These are phyloP conservation scores for Neoboletus magnificus DNA, from an alignment of 768 basidiomycete species.

Conservation along the genomic window DNA sequence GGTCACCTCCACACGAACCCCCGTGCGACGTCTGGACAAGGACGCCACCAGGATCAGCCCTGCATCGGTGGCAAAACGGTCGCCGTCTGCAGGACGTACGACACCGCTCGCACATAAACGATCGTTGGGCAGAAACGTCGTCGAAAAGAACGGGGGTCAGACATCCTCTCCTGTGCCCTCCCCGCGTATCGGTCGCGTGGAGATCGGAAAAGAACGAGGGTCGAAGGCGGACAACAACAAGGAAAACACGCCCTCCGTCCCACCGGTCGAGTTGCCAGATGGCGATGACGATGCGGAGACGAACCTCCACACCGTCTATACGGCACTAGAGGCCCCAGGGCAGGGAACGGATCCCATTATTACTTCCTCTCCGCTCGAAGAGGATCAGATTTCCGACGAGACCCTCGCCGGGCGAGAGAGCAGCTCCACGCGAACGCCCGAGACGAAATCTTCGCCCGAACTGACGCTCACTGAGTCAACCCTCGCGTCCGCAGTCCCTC, in stretches of 20 bases:
- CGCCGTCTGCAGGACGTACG: constrained; percentile 22
- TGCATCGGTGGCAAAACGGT: constrained; percentile 15
- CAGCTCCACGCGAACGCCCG: constrained; percentile 15
- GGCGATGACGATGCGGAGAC: constrained; percentile 38
- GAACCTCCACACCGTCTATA: constrained; percentile 19
- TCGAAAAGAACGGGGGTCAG: constrained; percentile 13
- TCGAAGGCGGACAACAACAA: constrained; percentile 30
- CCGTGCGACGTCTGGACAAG: constrained; percentile 23
- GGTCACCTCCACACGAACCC: constrained; percentile 21
- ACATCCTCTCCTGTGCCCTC: constrained; percentile 16
- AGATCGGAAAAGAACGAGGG: constrained; percentile 34
- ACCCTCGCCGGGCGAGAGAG: constrained; percentile 24
- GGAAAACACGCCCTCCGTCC: constrained; percentile 11
- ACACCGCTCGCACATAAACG: constrained; percentile 22
- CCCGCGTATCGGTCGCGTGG: constrained; percentile 15
- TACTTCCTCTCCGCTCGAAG: constrained; percentile 11
- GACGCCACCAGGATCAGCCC: constrained; percentile 25
- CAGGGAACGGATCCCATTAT: constrained; percentile 5
- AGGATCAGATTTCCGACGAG: constrained; percentile 14
- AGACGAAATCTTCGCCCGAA: constrained; percentile 15
- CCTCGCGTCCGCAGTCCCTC: constrained; percentile 20
- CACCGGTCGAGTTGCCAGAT: constrained; percentile 33
- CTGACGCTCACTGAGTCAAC: constrained; percentile 24
- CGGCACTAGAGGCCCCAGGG: constrained; percentile 15
- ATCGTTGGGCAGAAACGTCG: constrained; percentile 11